Evolutionary conservation across 75 land plant genomes (phyloP).

Genomic region (Azolla pinnata): DNA sequence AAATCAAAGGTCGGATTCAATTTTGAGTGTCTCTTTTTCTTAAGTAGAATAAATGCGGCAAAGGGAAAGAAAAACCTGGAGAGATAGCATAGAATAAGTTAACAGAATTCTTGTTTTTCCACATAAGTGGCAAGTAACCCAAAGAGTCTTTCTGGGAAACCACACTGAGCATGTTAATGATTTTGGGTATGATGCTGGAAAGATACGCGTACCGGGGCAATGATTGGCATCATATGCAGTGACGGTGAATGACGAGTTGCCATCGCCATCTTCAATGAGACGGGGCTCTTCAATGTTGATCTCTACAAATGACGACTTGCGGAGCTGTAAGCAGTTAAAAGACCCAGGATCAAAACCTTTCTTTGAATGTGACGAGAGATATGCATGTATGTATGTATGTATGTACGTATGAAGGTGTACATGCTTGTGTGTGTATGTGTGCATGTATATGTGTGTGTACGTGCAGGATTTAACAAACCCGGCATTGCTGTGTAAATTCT

Average conservation of each 20-base stretch:
- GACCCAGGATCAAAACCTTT: not conserved
- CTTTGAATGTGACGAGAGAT: not conserved
- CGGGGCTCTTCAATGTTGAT: slow-evolving; percentile 49
- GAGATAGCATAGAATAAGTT: too few species aligned
- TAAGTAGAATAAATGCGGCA: too few species aligned
- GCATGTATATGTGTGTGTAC: not conserved
- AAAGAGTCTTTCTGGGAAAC: too few species aligned
- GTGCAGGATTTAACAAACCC: not conserved
- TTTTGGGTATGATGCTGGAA: not conserved
- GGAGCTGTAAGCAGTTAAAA: too few species aligned
- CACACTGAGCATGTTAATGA: too few species aligned
- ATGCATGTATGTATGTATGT: not conserved
- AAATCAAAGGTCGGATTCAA: too few species aligned
- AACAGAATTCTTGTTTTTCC: too few species aligned
- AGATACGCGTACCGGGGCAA: slow-evolving; percentile 56
- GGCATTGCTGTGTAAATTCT: too few species aligned
- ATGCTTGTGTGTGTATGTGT: not conserved
- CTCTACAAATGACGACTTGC: slow-evolving; percentile 32
- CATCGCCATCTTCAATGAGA: slow-evolving; percentile 43
- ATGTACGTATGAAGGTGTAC: not conserved
- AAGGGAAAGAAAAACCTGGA: too few species aligned
- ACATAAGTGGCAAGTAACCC: too few species aligned
- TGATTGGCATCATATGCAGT: slow-evolving; percentile 84
- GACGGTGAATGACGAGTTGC: slow-evolving; percentile 46
- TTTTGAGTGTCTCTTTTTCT: too few species aligned